Base-by-base conservation (phyloP, 768 basidiomycete species). In the Pisolithus orientalis region DNA sequence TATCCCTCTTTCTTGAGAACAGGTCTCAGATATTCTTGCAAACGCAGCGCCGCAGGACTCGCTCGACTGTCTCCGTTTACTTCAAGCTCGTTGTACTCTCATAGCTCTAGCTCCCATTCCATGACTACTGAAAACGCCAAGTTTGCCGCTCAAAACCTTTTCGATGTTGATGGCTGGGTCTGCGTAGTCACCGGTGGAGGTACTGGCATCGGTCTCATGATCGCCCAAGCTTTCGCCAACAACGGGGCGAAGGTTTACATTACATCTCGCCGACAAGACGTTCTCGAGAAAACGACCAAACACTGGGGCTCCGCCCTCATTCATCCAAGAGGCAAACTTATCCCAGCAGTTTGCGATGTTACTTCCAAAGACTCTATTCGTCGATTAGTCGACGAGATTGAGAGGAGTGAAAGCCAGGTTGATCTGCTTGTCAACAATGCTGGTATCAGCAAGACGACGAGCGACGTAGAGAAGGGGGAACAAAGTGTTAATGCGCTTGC, bases 401-500 rank as follows among this genome's bases (percentile, higher is more conserved):
- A 5, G 27, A 45, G n/a, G 27, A 31, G 29, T 13, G 44, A 45
- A 28, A n/a, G 14, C 16, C 44, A 29, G 10, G 74, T 92, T 2
- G 84, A 92, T 57, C 80, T 90, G 39, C 76, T 91, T 3, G 77
- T 89, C 44, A 89, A 87, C 68, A 89, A 87, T 65, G 83, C 82
- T 9, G 87, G 86, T 16, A 80, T 80, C 43, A 78, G 54, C 38
- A 25, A 56, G 28, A 58, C 57, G 4, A 64, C 58, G 9, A 61
- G 56, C 37, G 39, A 44, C 1, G 61, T 64, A 16, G 58, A 68
- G 51, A 63, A 68, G 52, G 66, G 59, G 10, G 56, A 65, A 29
- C 59, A 66, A 47, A 63, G 60, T 52, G 61, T 61, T 1, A 37
- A 64, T 39, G 63, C 57, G 3, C 55, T 70, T 27, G 42, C 53